These are phyloP conservation scores for Debaryomycetaceae sp. DNA, from an alignment of 1,139 yeast species.

Conservation along the genomic window DNA sequence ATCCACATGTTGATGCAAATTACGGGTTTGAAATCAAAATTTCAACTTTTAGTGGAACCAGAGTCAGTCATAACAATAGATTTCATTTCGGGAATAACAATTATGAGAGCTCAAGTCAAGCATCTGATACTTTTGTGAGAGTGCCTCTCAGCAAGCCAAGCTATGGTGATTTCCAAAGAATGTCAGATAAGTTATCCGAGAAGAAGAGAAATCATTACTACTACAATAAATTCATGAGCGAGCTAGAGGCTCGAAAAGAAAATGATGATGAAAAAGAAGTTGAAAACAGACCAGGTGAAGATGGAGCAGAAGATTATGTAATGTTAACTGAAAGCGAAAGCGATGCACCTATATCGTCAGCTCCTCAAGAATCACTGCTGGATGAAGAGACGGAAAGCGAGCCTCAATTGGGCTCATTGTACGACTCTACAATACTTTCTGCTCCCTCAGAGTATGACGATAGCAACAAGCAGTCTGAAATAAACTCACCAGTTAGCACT, in stretches of 20 bases:
- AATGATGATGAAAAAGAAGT: constrained; percentile 9
- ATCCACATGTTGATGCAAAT: constrained; percentile 48
- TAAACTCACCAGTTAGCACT: constrained; percentile 20
- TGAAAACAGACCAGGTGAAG: constrained; percentile 5
- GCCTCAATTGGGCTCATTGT: constrained; percentile 7
- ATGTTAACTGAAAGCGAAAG: constrained; percentile 22
- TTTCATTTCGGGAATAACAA: constrained; percentile 1
- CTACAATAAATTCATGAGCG: constrained; percentile 18
- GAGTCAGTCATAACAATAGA: constrained; percentile 7
- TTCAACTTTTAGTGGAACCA: constrained; percentile 14
- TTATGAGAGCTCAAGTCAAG: constrained; percentile 2
- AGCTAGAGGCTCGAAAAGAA: constrained; percentile 15
- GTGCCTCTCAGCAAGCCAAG: constrained; percentile 33
- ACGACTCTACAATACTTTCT: constrained; percentile 13
- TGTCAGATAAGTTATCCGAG: constrained; percentile 28
- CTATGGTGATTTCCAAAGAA: constrained; percentile 21
- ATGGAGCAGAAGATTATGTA: constrained; percentile 13
- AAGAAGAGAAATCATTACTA: constrained; percentile 30
- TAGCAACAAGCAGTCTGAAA: constrained; percentile 18
- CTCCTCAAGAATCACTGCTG: constrained; percentile 9
- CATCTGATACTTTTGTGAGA: constrained; percentile 2
- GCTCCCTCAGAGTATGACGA: constrained; percentile 19
- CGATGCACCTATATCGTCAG: constrained; percentile 8
- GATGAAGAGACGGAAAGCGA: constrained; percentile 17
- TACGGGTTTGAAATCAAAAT: constrained; percentile 49